Evolutionary conservation across 2,329 filamentous ascomycete species (phyloP).

Genomic region (Verticillium longisporum): DNA sequence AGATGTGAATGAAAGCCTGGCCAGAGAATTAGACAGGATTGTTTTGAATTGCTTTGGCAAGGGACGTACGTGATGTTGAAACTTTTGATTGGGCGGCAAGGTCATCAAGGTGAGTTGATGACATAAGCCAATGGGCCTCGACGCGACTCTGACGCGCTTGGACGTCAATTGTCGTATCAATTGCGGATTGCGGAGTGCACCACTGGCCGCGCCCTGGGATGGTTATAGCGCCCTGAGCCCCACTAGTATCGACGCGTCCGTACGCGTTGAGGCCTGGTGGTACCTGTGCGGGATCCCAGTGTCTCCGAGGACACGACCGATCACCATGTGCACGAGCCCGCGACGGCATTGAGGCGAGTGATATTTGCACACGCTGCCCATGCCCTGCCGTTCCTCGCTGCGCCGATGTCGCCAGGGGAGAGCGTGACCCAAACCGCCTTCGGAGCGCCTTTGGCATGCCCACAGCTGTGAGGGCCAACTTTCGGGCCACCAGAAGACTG

Average conservation of each 20-base stretch:
- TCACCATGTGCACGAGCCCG: background rate
- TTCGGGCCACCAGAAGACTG: background rate
- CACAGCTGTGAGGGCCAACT: background rate
- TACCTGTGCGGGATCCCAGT: background rate
- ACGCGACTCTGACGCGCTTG: background rate
- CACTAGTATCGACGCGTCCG: background rate
- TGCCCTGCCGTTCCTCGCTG: background rate
- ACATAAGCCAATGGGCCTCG: background rate
- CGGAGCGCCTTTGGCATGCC: background rate
- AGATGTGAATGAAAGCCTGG: background rate
- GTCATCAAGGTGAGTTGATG: background rate
- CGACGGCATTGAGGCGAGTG: background rate
- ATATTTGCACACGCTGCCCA: background rate
- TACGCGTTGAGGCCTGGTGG: background rate
- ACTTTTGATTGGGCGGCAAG: background rate
- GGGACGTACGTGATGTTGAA: background rate
- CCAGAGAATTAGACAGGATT: background rate
- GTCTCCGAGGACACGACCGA: background rate
- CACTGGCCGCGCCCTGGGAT: background rate
- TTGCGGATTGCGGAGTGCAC: background rate
- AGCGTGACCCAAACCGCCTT: background rate
- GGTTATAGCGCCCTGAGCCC: background rate
- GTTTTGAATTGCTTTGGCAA: background rate
- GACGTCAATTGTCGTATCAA: too few species aligned
- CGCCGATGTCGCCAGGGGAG: background rate